A percentile compares a stretch with the other conserved stretches of the same genome.
Conservation (phyloP, 495 filamentous ascomycete species). For the Neurospora africana region DNA sequence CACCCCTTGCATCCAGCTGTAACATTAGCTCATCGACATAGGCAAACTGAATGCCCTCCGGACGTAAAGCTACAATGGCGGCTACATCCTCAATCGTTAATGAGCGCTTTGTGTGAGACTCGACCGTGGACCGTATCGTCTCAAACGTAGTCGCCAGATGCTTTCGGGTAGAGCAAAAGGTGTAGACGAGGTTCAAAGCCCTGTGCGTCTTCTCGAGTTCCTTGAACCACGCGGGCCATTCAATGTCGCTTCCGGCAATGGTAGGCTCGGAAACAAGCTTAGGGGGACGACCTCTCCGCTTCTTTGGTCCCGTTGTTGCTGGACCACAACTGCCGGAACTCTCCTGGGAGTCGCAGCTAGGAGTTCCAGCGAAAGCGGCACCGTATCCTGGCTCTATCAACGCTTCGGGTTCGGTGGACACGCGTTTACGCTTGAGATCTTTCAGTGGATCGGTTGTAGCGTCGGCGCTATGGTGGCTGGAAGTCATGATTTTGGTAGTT, state of each 20-base stretch:
- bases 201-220: constrained; percentile 65
- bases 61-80: constrained; percentile 65
- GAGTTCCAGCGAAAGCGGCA: not conserved
- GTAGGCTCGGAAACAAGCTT: not conserved
- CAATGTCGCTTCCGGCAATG: constrained; percentile 6
- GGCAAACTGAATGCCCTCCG: constrained; percentile 65
- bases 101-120: constrained; percentile 64
- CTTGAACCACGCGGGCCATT: constrained; percentile 69
- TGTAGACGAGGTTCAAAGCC: constrained; percentile 85
- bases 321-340: not conserved
- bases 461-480: not conserved
- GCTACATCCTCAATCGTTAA: constrained; percentile 71
- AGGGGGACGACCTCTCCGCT: not conserved
- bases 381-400: not conserved
- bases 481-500: not conserved
- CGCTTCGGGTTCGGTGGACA: not conserved
- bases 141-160: constrained; percentile 86
- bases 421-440: constrained; percentile 6
- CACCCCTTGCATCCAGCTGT: constrained; percentile 64
- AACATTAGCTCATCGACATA: constrained; percentile 78
- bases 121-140: constrained; percentile 73
- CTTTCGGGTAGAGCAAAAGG: constrained; percentile 87
- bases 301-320: not conserved
- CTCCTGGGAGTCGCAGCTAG: not conserved
- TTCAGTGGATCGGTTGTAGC: not conserved